A percentile compares a stretch with the other conserved stretches of the same genome.
Evolutionary conservation across 2,329 filamentous ascomycete genomes (phyloP).

Genomic region (Dendrostoma leiphaemia): DNA sequence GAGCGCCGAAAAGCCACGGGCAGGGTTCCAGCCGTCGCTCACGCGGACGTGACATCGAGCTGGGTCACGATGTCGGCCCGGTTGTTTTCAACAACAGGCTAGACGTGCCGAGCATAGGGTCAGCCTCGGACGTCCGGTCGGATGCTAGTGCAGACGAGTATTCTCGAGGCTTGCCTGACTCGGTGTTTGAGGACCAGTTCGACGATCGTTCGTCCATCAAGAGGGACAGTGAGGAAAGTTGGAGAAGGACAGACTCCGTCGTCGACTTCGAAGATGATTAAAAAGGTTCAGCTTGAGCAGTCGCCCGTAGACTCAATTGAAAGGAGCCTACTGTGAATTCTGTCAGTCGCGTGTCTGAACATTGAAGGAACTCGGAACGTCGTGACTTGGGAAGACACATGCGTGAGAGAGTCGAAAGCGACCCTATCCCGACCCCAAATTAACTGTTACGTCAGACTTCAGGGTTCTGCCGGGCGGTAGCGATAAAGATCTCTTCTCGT

Average conservation of each 20-base stretch:
- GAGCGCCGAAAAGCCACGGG: background rate
- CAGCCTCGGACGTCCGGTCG: background rate
- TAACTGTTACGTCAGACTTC: background rate
- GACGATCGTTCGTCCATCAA: background rate
- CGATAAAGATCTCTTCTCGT: background rate
- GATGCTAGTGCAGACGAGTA: background rate
- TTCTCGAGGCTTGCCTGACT: background rate
- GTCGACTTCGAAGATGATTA: background rate
- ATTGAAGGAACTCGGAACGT: no score
- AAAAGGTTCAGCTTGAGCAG: no score
- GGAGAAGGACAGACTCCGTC: background rate
- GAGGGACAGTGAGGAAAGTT: background rate
- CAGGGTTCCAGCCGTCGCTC: background rate
- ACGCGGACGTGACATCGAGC: background rate
- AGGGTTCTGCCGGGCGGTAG: background rate
- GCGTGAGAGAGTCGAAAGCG: no score
- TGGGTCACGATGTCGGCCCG: background rate
- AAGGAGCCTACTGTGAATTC: no score
- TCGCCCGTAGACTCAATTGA: no score
- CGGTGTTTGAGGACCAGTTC: background rate
- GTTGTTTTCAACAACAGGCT: conserved; percentile 9
- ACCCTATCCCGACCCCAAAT: no score
- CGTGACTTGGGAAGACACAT: no score
- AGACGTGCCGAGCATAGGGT: conserved; percentile 9
- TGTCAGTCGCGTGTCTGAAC: no score